A percentile compares a stretch with the other conserved stretches of the same genome.
These are phyloP conservation scores for Spathaspora hagerdaliae DNA, from an alignment of 805 yeast genomes.

Conservation along the genomic window DNA sequence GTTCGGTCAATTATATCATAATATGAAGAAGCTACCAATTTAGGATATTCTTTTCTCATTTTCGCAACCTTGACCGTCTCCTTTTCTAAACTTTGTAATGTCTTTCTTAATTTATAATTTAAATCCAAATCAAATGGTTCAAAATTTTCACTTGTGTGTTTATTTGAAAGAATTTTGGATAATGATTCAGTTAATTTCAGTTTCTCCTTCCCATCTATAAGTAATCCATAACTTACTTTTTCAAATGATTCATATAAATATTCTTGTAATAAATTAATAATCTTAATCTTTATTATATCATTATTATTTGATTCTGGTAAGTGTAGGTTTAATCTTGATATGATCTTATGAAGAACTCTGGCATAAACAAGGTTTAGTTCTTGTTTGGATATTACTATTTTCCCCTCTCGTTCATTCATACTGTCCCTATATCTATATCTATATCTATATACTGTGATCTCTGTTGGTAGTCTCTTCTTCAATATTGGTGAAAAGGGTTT, in stretches of 20 bases:
- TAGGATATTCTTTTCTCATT: slow-evolving; percentile 52
- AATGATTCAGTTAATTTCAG: not conserved
- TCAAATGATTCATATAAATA: slow-evolving; percentile 52
- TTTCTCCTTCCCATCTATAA: slow-evolving; percentile 48
- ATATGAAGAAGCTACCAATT: slow-evolving; percentile 32
- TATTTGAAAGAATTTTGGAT: slow-evolving; percentile 28
- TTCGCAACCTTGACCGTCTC: slow-evolving; percentile 55
- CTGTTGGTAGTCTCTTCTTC: too few species aligned
- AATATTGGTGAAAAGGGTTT: too few species aligned
- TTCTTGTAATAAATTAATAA: slow-evolving; percentile 26
- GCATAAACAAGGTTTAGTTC: slow-evolving; percentile 50
- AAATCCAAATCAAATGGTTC: slow-evolving; percentile 71
- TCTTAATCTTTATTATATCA: slow-evolving; percentile 43
- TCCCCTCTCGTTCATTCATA: too few species aligned
- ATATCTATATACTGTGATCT: too few species aligned
- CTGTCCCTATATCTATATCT: too few species aligned
- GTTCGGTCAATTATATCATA: slow-evolving; percentile 26
- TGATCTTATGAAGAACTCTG: slow-evolving; percentile 39
- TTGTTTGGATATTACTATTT: slow-evolving; percentile 40
- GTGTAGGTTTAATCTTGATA: slow-evolving; percentile 44
- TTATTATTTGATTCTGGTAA: slow-evolving; percentile 43
- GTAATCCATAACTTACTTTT: slow-evolving; percentile 49
- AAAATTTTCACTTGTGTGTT: slow-evolving; percentile 36
- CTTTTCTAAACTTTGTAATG: slow-evolving; percentile 58
- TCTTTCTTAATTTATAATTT: slow-evolving; percentile 53